phyloP scores from a whole-genome alignment of 2,329 filamentous ascomycete genomes.

The Aspergillus sp. region DNA sequence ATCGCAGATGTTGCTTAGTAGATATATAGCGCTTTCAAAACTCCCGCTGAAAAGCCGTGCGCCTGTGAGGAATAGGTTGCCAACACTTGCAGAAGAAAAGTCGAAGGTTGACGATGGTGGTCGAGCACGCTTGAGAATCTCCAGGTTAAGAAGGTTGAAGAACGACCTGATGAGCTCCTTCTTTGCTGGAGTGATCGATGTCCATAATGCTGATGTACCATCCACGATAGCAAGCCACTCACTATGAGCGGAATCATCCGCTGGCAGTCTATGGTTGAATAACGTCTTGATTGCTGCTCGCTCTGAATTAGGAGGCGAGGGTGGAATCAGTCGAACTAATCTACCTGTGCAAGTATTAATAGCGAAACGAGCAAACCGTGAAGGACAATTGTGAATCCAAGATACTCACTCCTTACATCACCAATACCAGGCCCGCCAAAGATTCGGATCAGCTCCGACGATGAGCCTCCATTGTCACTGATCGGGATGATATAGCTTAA shows the following conservation, averaged over 20 bases:
- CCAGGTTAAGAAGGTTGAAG: slow-evolving; percentile 73
- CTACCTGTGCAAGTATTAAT: slow-evolving; percentile 58
- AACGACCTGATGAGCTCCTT: slow-evolving; percentile 75
- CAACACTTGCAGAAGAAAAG: slow-evolving; percentile 73
- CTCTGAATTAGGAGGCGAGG: slow-evolving; percentile 59
- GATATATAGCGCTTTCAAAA: slow-evolving; percentile 89
- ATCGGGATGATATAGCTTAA: slow-evolving; percentile 91
- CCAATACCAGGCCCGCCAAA: slow-evolving; percentile 89
- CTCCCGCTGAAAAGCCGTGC: slow-evolving; percentile 88
- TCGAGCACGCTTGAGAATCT: slow-evolving; percentile 73
- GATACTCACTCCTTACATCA: slow-evolving; percentile 67
- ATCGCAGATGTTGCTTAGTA: slow-evolving; percentile 82
- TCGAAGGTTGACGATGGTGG: slow-evolving; percentile 71
- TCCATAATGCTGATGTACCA: slow-evolving; percentile 75
- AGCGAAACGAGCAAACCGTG: slow-evolving; percentile 1
- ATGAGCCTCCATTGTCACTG: slow-evolving; percentile 92
- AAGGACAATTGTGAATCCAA: neutral
- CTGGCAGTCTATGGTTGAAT: slow-evolving; percentile 82
- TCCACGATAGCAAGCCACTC: slow-evolving; percentile 93
- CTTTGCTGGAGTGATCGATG: slow-evolving; percentile 67
- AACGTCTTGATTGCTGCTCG: slow-evolving; percentile 74
- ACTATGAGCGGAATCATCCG: slow-evolving; percentile 61
- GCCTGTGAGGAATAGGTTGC: slow-evolving; percentile 79
- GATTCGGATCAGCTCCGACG: slow-evolving; percentile 88
- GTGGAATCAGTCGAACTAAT: slow-evolving; percentile 85